A percentile compares a stretch with the other conserved stretches of the same genome.
These are phyloP conservation scores for Heteromeles arbutifolia DNA, from an alignment of 306 rosid species.

Conservation along the genomic window DNA sequence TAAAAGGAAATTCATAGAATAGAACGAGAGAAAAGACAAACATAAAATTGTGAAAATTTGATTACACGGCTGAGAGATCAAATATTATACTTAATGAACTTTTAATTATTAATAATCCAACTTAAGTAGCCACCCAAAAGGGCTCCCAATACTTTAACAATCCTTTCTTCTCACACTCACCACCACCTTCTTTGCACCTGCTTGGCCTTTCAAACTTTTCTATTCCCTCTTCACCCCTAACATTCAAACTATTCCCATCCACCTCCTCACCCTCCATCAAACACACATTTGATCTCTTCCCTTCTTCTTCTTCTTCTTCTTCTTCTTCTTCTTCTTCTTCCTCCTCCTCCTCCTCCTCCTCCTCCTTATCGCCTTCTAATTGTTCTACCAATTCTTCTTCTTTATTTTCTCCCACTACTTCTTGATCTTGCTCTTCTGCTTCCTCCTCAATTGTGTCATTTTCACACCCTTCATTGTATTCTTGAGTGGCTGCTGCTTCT, in stretches of 20 bases:
- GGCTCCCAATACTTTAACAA: slow-evolving; percentile 39
- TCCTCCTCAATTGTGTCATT: slow-evolving; percentile 15
- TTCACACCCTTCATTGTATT: slow-evolving; percentile 9
- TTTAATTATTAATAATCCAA: not conserved
- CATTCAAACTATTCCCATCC: slow-evolving; percentile 2
- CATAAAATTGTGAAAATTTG: slow-evolving; percentile 1
- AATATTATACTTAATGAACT: not conserved
- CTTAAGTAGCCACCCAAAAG: slow-evolving; percentile 52
- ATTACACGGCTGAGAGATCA: slow-evolving; percentile 3
- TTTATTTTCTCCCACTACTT: not conserved
- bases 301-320: not conserved
- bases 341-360: not conserved
- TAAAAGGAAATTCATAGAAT: slow-evolving; percentile 8
- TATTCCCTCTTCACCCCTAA: slow-evolving; percentile 35
- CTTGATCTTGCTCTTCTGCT: not conserved
- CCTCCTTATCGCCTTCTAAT: not conserved
- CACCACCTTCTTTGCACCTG: slow-evolving; percentile 59
- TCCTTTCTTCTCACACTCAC: slow-evolving; percentile 36
- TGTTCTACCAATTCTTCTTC: not conserved
- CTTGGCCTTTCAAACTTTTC: slow-evolving; percentile 36
- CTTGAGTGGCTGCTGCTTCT: not conserved
- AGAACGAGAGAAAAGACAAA: slow-evolving; percentile 11
- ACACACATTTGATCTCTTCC: not conserved
- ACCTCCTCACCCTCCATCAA: not conserved
- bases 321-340: not conserved